Evolutionary conservation across 192 early-diverging fungal genomes (phyloP).

Genomic region (Paraglomus brasilianum): DNA sequence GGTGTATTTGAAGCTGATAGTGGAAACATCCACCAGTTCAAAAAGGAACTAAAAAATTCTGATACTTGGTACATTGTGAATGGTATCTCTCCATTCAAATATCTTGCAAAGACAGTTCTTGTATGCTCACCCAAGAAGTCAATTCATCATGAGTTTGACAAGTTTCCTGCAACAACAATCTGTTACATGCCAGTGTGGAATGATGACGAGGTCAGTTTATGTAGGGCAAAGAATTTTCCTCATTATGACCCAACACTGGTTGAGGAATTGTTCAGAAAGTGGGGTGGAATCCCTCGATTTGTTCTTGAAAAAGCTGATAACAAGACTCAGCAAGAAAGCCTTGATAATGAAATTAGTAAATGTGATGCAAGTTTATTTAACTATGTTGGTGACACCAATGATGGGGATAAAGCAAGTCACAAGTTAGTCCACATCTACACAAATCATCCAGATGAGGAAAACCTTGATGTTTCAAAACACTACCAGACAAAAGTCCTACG

Average conservation of each 20-base stretch:
- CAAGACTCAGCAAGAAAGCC: not conserved
- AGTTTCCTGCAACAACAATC: not conserved
- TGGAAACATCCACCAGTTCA: not conserved
- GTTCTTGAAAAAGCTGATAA: constrained; percentile 7
- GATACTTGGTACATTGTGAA: constrained; percentile 21
- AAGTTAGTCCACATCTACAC: constrained; percentile 23
- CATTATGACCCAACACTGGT: not conserved
- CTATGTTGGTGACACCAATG: constrained; percentile 9
- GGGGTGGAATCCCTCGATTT: constrained; percentile 21
- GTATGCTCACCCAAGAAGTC: constrained; percentile 5
- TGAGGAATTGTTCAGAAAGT: not conserved
- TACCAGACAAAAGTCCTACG: constrained; percentile 6
- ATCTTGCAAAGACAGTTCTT: constrained; percentile 21
- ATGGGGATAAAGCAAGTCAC: constrained; percentile 1
- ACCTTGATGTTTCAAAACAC: not conserved
- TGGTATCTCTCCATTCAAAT: not conserved
- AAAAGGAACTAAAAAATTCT: not conserved
- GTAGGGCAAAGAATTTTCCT: constrained; percentile 7
- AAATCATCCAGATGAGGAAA: not conserved
- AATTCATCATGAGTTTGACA: constrained; percentile 10
- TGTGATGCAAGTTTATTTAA: constrained; percentile 15
- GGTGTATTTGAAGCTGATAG: not conserved
- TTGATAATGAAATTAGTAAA: constrained; percentile 16
- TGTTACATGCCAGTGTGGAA: constrained; percentile 14
- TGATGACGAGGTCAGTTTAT: constrained; percentile 3